A percentile compares a stretch with the other conserved stretches of the same genome.
Evolutionary conservation across 2,329 filamentous ascomycete species (phyloP).

Genomic region (Ceratocystiopsis brevicomis): DNA sequence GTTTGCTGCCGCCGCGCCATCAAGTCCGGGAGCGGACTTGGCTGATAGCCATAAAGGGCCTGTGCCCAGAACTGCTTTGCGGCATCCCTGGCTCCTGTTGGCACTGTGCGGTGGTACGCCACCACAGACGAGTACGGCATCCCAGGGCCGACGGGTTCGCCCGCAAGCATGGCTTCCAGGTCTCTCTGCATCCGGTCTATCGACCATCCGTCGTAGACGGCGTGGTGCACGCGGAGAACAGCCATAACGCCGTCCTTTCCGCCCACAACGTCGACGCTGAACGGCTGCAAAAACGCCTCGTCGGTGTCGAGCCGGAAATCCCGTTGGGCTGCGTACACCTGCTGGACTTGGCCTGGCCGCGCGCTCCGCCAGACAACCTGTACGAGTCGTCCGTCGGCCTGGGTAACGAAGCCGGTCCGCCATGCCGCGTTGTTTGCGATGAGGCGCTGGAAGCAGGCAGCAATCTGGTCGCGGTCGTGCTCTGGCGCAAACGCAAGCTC

Average conservation of each 20-base stretch:
- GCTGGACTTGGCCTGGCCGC: constrained; percentile 21
- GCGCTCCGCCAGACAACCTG: constrained; percentile 45
- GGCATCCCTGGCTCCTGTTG: constrained; percentile 14
- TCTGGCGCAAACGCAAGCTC: constrained; percentile 35
- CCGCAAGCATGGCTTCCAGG: constrained; percentile 31
- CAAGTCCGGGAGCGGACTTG: constrained; percentile 39
- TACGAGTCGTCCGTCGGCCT: constrained; percentile 32
- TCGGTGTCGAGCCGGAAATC: constrained; percentile 21
- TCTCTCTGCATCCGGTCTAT: constrained; percentile 56
- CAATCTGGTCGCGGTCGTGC: constrained; percentile 21
- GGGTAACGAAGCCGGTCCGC: constrained; percentile 48
- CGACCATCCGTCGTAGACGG: constrained; percentile 88
- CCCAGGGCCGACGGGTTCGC: constrained; percentile 16
- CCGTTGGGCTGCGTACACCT: constrained; percentile 19
- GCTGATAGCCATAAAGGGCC: constrained; percentile 37
- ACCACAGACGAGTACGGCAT: constrained; percentile 45
- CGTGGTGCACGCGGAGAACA: constrained; percentile 54
- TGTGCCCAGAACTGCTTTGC: constrained; percentile 51
- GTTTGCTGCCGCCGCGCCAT: constrained; percentile 15
- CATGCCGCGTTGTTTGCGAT: constrained; percentile 43
- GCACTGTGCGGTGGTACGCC: constrained; percentile 22
- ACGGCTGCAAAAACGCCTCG: constrained; percentile 32
- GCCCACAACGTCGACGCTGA: constrained; percentile 16
- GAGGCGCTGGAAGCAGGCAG: constrained; percentile 29
- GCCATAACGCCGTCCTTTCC: constrained; percentile 11